These are phyloP conservation scores for Chondrostereum purpureum DNA, from an alignment of 1,284 basidiomycete species.

Conservation along the genomic window DNA sequence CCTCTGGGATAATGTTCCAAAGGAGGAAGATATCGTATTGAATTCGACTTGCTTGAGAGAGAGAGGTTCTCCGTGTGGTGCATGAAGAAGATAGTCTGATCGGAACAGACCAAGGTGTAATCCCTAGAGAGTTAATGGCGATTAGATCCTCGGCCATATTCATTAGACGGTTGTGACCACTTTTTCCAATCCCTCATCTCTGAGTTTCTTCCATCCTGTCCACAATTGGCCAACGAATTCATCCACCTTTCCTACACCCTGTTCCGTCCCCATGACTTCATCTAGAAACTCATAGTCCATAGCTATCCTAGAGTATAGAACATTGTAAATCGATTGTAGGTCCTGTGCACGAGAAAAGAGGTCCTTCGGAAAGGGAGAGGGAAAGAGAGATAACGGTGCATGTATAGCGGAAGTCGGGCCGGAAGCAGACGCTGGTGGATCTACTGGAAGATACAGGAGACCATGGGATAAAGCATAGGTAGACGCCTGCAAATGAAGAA, in stretches of 20 bases:
- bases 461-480: conserved; percentile 85
- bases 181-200: conserved; percentile 50
- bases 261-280: conserved; percentile 70
- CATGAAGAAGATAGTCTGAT: conserved; percentile 92
- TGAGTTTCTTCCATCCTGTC: conserved; percentile 75
- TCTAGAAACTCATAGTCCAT: conserved; percentile 79
- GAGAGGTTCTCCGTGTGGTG: conserved; percentile 32
- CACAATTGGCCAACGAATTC: conserved; percentile 84
- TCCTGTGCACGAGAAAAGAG: conserved; percentile 65
- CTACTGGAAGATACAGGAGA: conserved; percentile 71
- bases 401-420: conserved; percentile 74
- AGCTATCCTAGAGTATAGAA: conserved; percentile 81
- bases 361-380: conserved; percentile 76
- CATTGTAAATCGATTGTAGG: conserved; percentile 79
- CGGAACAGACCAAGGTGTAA: conserved; percentile 91
- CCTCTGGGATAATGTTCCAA: conserved; percentile 77
- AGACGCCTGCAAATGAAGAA: conserved; percentile 63
- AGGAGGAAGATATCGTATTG: conserved; percentile 93
- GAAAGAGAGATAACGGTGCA: conserved; percentile 84
- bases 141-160: no score
- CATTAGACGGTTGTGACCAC: conserved; percentile 18
- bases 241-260: conserved; percentile 78
- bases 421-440: conserved; percentile 33
- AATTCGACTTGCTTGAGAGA: conserved; percentile 95
- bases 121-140: conserved; percentile 37